phyloP scores from a whole-genome alignment of 768 basidiomycete species.

The Suillus weaverae region DNA sequence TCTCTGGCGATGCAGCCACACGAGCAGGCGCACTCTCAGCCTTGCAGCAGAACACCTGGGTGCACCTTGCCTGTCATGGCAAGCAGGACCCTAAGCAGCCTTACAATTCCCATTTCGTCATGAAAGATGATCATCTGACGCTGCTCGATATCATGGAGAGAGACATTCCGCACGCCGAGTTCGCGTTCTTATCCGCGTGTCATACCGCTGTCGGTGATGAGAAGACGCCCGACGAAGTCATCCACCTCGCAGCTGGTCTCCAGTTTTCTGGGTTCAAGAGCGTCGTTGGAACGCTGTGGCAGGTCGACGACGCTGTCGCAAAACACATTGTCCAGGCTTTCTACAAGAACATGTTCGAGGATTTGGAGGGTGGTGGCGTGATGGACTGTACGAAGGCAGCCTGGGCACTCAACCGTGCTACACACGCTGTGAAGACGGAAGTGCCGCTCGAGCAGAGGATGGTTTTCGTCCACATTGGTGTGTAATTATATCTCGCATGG shows the following conservation, averaged over 20 bases:
- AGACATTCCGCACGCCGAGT: not conserved
- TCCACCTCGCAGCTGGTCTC: not conserved
- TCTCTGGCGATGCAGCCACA: slow-evolving; percentile 1
- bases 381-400: not conserved
- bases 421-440: not conserved
- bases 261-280: slow-evolving; percentile 18
- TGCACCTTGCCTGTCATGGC: slow-evolving; percentile 22
- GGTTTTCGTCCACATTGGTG: not conserved
- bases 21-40: not conserved
- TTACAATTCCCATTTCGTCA: not conserved
- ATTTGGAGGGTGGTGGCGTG: not conserved
- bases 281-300: slow-evolving; percentile 25
- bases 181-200: not conserved
- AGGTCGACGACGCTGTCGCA: slow-evolving; percentile 1
- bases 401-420: not conserved
- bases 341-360: not conserved
- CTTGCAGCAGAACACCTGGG: slow-evolving; percentile 12
- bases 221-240: not conserved
- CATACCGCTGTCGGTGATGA: not conserved
- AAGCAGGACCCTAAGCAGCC: not conserved
- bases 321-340: not conserved
- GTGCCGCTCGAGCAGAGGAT: not conserved
- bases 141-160: not conserved
- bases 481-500: not conserved
- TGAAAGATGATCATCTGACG: not conserved